These are phyloP conservation scores for Phytophthora chlamydospora DNA, from an alignment of 352 stramenopile genomes.

Conservation along the genomic window DNA sequence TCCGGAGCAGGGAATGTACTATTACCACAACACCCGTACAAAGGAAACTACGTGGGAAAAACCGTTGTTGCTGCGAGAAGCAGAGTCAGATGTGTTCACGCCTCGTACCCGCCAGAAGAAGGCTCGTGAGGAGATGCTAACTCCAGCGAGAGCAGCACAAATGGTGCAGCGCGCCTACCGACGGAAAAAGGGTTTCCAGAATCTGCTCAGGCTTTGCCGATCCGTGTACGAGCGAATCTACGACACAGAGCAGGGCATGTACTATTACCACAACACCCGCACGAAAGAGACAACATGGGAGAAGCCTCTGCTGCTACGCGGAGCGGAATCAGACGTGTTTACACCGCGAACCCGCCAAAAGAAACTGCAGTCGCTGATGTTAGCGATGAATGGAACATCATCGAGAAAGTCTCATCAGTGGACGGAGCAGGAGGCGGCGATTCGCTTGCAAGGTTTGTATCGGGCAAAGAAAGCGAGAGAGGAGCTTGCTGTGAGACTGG, in stretches of 20 bases:
- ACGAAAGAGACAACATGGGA: conserved; percentile 75
- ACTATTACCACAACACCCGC: conserved; percentile 85
- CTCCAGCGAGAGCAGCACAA: conserved; percentile 41
- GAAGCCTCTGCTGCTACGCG: conserved; percentile 58
- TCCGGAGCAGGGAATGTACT: conserved; percentile 50
- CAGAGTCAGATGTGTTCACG: conserved; percentile 52
- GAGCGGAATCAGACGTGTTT: conserved; percentile 47
- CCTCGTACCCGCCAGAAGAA: conserved; percentile 30
- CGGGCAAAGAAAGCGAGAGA: conserved; percentile 52
- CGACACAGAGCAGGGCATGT: conserved; percentile 51
- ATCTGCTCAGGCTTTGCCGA: conserved; percentile 49
- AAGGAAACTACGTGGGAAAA: conserved; percentile 74
- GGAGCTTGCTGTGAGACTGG: conserved; percentile 43
- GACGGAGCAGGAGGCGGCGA: conserved; percentile 57
- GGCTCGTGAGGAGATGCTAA: conserved; percentile 22
- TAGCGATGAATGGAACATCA: conserved; percentile 7
- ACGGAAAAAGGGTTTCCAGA: conserved; percentile 49
- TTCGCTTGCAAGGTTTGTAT: conserved; percentile 63
- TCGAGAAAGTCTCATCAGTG: conserved; percentile 25
- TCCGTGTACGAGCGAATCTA: conserved; percentile 76
- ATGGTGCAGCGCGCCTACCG: conserved; percentile 70
- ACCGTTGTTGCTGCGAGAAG: conserved; percentile 51
- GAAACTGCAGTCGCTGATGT: conserved; percentile 38
- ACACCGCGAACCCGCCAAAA: conserved; percentile 56
- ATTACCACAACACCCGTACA: conserved; percentile 85